Percentiles rank a stretch among this genome's conserved stretches.
Conservation (phyloP, 257 asterid genomes). For the Prunella vulgaris region DNA sequence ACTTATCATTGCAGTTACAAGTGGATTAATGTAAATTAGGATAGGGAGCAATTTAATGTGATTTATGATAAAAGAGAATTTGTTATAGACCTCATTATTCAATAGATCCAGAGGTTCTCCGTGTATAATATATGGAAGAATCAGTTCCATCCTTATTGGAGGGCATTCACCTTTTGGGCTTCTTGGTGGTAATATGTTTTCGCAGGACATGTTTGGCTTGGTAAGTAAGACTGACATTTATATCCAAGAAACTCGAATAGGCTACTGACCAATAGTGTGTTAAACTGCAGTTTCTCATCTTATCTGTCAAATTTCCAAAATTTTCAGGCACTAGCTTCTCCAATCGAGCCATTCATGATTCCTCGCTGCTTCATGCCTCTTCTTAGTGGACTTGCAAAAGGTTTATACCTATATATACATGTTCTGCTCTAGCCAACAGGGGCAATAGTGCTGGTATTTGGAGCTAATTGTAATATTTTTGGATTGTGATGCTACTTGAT, state of each 20-base stretch:
- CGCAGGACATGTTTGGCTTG: too few species aligned
- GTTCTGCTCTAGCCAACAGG: background rate
- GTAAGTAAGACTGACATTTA: too few species aligned
- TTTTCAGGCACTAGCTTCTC: slow-evolving; percentile 74
- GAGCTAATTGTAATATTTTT: slow-evolving; percentile 3
- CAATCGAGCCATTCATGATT: slow-evolving; percentile 38
- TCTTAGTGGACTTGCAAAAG: slow-evolving; percentile 61
- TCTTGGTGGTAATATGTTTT: too few species aligned
- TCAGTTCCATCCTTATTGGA: background rate
- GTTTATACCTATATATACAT: slow-evolving; percentile 30
- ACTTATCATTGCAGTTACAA: slow-evolving; percentile 1
- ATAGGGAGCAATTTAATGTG: background rate
- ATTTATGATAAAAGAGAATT: slow-evolving; percentile 5
- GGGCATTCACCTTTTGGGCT: too few species aligned
- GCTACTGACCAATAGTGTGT: too few species aligned
- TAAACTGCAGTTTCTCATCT: slow-evolving; percentile 12
- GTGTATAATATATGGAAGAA: background rate
- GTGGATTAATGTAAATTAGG: slow-evolving; percentile 8
- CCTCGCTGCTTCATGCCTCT: slow-evolving; percentile 64
- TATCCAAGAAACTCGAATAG: too few species aligned
- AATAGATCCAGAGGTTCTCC: slow-evolving; percentile 1
- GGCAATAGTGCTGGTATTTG: slow-evolving; percentile 4
- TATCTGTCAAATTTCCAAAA: background rate
- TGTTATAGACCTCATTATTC: slow-evolving; percentile 10
- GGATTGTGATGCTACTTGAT: background rate